Conservation (phyloP, 768 basidiomycete genomes). For the Xerocomus spinulosus region DNA sequence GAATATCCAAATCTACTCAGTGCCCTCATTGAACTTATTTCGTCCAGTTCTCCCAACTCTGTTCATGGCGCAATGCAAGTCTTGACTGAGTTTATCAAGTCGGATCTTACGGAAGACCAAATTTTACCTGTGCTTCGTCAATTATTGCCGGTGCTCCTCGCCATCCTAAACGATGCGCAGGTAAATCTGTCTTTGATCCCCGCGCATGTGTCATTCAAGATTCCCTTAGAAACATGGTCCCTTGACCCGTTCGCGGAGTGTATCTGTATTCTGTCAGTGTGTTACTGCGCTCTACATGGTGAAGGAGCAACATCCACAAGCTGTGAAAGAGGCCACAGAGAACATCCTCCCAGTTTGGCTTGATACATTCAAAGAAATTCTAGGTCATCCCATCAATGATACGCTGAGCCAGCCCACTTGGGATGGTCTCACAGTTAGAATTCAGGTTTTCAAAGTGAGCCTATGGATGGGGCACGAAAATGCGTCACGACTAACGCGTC, state of each 20-base stretch:
- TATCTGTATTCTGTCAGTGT: conserved; percentile 89
- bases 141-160: conserved; percentile 79
- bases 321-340: conserved; percentile 77
- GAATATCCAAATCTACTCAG: conserved; percentile 88
- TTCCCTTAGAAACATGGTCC: conserved; percentile 58
- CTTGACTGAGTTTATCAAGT: conserved; percentile 89
- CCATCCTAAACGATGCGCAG: conserved; percentile 72
- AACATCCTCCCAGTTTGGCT: conserved; percentile 87
- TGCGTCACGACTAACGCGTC: conserved; percentile 2
- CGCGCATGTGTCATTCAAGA: conserved; percentile 1
- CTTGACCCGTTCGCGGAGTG: conserved; percentile 76
- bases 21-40: conserved; percentile 70
- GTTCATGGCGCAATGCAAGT: conserved; percentile 98
- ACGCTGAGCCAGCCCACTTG: conserved; percentile 57
- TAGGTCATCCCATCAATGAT: conserved; percentile 61
- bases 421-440: conserved; percentile 76
- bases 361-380: conserved; percentile 78
- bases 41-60: conserved; percentile 63
- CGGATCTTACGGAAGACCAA: conserved; percentile 92
- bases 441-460: conserved; percentile 80
- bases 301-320: conserved; percentile 84
- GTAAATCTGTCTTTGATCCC: conserved; percentile 34
- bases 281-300: conserved; percentile 90
- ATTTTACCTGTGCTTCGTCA: conserved; percentile 87
- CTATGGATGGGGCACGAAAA: no score